Evolutionary conservation across 805 yeast species (phyloP).

Genomic region (Naumovozyma baii): DNA sequence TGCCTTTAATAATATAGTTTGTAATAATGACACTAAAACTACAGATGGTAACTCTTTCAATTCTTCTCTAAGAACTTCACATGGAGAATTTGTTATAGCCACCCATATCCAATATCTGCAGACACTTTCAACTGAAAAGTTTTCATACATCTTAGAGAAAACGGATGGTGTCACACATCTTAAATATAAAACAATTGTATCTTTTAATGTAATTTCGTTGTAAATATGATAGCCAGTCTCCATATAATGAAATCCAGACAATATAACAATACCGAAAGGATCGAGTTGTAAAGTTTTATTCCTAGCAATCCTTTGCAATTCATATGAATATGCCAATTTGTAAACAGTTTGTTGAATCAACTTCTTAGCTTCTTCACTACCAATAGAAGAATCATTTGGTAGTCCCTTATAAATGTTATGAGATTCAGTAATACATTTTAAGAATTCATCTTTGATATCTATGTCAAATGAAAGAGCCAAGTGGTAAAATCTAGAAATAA

Average conservation of each 20-base stretch:
- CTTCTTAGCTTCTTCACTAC: conserved; percentile 25
- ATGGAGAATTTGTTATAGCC: conserved; percentile 20
- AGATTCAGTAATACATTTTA: conserved; percentile 31
- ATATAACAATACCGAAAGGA: conserved; percentile 27
- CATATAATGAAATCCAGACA: conserved; percentile 18
- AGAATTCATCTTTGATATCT: conserved; percentile 38
- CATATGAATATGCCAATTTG: conserved; percentile 31
- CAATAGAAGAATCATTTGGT: conserved; percentile 23
- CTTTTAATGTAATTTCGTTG: conserved; percentile 14
- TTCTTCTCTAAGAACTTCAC: conserved; percentile 10
- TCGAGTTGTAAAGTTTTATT: conserved; percentile 26
- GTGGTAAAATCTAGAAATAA: conserved; percentile 35
- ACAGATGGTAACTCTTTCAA: conserved; percentile 25
- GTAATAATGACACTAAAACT: conserved; percentile 33
- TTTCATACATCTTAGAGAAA: conserved; percentile 15
- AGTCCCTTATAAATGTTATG: conserved; percentile 33
- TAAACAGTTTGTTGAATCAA: conserved; percentile 31
- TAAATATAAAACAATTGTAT: conserved; percentile 35
- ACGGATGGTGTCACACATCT: conserved; percentile 35
- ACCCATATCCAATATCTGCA: conserved; percentile 33
- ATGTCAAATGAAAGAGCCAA: conserved; percentile 61
- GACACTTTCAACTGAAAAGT: conserved; percentile 22
- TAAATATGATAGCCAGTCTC: conserved; percentile 14
- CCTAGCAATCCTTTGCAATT: conserved; percentile 23
- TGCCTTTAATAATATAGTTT: conserved; percentile 32